Percentiles rank a stretch among this genome's conserved stretches.
These are phyloP conservation scores for Bathelium albidoporum DNA, from an alignment of 495 filamentous ascomycete genomes.

Conservation along the genomic window DNA sequence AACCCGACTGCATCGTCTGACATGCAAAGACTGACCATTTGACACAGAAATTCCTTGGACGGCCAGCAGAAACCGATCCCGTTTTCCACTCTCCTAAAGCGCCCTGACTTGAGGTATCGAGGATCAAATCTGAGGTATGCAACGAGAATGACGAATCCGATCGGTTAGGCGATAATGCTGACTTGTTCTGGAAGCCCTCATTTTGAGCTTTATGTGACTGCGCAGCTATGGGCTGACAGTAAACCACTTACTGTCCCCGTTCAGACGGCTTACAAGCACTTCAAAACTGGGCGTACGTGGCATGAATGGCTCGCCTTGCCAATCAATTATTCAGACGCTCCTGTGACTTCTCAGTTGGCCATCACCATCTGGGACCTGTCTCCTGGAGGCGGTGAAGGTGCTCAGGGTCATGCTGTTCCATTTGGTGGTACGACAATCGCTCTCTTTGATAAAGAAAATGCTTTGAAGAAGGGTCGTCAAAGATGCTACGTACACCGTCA, in stretches of 20 bases:
- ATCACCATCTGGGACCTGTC: conserved; percentile 95
- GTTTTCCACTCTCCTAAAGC: conserved; percentile 65
- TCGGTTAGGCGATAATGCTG: conserved; percentile 8
- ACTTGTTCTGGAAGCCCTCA: conserved; percentile 26
- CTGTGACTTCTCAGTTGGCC: conserved; percentile 70
- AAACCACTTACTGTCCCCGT: conserved; percentile 86
- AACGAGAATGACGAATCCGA: too few species aligned
- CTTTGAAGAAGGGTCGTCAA: conserved; percentile 80
- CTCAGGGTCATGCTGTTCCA: conserved; percentile 65
- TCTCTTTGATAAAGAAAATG: conserved; percentile 84
- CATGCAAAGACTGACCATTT: conserved; percentile 11
- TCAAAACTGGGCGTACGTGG: conserved; percentile 73
- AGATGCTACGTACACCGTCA: conserved; percentile 79
- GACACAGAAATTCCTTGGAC: conserved; percentile 66
- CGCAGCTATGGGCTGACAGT: conserved; percentile 89
- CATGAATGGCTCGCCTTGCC: conserved; percentile 93
- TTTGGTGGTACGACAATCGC: conserved; percentile 90
- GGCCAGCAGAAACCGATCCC: conserved; percentile 70
- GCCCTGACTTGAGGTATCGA: conserved; percentile 70
- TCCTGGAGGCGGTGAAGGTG: conserved; percentile 54
- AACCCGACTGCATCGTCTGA: neutral
- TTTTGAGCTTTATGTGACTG: conserved; percentile 87
- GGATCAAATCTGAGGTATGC: conserved; percentile 60
- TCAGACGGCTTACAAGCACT: conserved; percentile 84
- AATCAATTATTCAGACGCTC: conserved; percentile 67